Conservation (phyloP, 371 early-diverging fungal genomes). For the Mortierella sp. region DNA sequence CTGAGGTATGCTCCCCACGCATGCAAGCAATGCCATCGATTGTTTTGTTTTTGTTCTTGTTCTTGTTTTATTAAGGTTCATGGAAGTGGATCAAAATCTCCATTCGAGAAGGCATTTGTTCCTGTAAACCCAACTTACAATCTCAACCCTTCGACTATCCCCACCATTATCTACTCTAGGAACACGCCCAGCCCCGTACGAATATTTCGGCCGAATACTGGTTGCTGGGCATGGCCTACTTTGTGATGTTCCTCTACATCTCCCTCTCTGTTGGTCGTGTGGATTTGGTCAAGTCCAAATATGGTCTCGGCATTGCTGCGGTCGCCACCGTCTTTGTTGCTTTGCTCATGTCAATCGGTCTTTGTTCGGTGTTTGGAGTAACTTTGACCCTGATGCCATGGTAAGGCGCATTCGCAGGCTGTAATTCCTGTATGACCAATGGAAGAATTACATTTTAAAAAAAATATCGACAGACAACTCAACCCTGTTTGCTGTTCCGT, state of each 20-base stretch:
- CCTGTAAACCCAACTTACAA: not conserved
- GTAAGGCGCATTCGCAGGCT: slow-evolving; percentile 47
- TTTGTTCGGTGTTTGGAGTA: slow-evolving; percentile 66
- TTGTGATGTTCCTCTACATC: slow-evolving; percentile 73
- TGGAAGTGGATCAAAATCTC: not conserved
- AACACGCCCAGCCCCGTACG: slow-evolving; percentile 30
- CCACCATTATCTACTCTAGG: slow-evolving; percentile 19
- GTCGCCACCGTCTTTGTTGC: slow-evolving; percentile 70
- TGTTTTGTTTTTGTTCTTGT: not conserved
- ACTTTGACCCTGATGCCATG: slow-evolving; percentile 67
- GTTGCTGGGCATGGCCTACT: slow-evolving; percentile 63
- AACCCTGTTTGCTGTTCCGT: not conserved
- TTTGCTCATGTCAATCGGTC: slow-evolving; percentile 68
- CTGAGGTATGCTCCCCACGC: slow-evolving; percentile 28
- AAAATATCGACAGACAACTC: not conserved
- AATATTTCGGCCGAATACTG: slow-evolving; percentile 59
- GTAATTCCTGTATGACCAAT: not conserved
- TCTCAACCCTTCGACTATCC: not conserved
- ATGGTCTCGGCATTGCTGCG: slow-evolving; percentile 76
- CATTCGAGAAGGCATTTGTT: not conserved
- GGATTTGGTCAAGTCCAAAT: slow-evolving; percentile 80
- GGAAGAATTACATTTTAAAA: not conserved
- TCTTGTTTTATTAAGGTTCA: slow-evolving; percentile 1
- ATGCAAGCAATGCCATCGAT: not conserved
- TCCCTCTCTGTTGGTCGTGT: slow-evolving; percentile 71